These are phyloP conservation scores for Metschnikowia peoriensis DNA, from an alignment of 805 yeast genomes.

Conservation along the genomic window DNA sequence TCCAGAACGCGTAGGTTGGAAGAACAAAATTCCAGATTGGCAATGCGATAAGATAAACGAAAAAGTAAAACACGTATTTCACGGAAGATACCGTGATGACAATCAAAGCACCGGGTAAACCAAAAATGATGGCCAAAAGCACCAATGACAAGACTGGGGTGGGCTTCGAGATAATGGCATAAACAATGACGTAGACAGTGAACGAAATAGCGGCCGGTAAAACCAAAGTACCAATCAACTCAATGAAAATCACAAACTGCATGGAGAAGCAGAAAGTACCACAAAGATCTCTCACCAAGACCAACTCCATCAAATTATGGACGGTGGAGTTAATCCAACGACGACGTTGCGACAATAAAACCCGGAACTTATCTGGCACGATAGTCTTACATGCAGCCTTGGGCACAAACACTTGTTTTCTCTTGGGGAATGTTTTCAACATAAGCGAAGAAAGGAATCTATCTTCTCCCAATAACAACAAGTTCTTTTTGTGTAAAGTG, in stretches of 20 bases:
- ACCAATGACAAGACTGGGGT: slow-evolving; percentile 77
- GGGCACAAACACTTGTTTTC: slow-evolving; percentile 83
- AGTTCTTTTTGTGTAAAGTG: slow-evolving; percentile 82
- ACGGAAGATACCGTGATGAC: slow-evolving; percentile 75
- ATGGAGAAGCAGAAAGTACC: slow-evolving; percentile 93
- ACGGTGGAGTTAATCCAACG: slow-evolving; percentile 97
- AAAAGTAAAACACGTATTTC: slow-evolving; percentile 75
- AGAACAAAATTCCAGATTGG: slow-evolving; percentile 94
- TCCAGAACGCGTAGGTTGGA: slow-evolving; percentile 89
- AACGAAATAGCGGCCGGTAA: slow-evolving; percentile 85
- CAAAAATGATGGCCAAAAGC: slow-evolving; percentile 74
- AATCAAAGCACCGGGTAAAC: slow-evolving; percentile 80
- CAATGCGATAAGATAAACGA: slow-evolving; percentile 71
- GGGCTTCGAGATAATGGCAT: slow-evolving; percentile 68
- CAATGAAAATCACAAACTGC: slow-evolving; percentile 87
- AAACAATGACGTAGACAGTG: slow-evolving; percentile 73
- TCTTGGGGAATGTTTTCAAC: slow-evolving; percentile 85
- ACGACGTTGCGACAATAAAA: slow-evolving; percentile 86
- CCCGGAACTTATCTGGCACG: slow-evolving; percentile 80
- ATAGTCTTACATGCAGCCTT: slow-evolving; percentile 91
- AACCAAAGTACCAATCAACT: slow-evolving; percentile 82
- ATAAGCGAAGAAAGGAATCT: slow-evolving; percentile 80
- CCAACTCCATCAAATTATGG: slow-evolving; percentile 86
- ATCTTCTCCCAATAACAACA: slow-evolving; percentile 86
- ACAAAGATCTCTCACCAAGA: slow-evolving; percentile 80